Evolutionary conservation across 768 basidiomycete genomes (phyloP), one percentile per base, ranked within the genome.

Genomic region (Lyophyllum shimeji): DNA sequence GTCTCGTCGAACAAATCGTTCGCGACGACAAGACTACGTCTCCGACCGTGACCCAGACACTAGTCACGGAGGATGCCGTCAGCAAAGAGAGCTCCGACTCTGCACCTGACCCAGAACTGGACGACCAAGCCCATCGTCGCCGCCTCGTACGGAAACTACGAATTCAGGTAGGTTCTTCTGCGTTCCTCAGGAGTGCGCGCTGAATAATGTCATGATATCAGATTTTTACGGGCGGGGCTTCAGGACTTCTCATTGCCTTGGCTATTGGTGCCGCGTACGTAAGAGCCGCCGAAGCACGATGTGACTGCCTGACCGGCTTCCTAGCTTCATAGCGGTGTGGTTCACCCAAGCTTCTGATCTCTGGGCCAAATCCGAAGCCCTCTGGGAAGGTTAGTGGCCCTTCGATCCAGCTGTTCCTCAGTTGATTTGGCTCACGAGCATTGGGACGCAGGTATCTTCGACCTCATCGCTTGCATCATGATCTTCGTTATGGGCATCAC

Each of bases 401-500:
- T 15, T n/a, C n/a, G n/a, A 68, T 40, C 5, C 43, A 6, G 43
- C 13, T 37, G n/a, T 23, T 15, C 23, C 9, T 29, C 47, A 9
- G 42, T 23, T 49, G 4, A 49, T 48, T 37, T 23, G 18, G 18
- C 40, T 34, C 43, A 40, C 27, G 20, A 23, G 40, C 25, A 20
- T 25, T 46, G 37, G 39, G 37, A 52, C 20, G 46, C 37, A 90
- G 88, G 85, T 24, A 78, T 84, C 57, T 92, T 90, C 65, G 74
- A 84, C 60, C 71, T 91, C 53, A 77, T 93, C 52, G 89, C 89
- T 0, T 69, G 84, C 11, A 54, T 93, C 63, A 84, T 97, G 81
- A 95, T 97, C 65, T 92, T 94, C 69, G 77, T 89, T 67, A 96
- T 98, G 93, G 95, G 93, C 2, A 66, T 98, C 37, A 88, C 89